Evolutionary conservation across 1,284 basidiomycete genomes (phyloP).

Genomic region (Leucoagaricus sp.): DNA sequence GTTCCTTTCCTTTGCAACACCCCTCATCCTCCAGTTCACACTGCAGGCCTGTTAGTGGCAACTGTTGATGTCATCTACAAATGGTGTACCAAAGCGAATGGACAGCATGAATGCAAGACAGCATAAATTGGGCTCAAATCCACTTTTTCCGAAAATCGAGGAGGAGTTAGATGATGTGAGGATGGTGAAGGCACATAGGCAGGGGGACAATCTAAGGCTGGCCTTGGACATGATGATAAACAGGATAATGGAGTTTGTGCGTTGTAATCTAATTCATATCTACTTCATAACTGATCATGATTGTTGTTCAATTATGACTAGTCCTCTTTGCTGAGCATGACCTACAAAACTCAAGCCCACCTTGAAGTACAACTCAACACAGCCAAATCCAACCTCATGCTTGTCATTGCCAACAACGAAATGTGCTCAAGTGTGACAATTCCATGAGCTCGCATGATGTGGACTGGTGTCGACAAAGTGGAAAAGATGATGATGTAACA

Average conservation of each 20-base stretch:
- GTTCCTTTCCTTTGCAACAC: no score
- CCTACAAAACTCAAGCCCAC: constrained; percentile 51
- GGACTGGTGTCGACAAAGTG: constrained; percentile 70
- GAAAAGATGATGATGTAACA: constrained; percentile 36
- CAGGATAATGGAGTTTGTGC: constrained; percentile 71
- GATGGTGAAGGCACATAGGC: constrained; percentile 65
- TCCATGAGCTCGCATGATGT: constrained; percentile 58
- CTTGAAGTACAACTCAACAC: constrained; percentile 80
- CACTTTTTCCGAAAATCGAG: constrained; percentile 55
- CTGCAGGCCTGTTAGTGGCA: no score
- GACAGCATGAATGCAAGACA: constrained; percentile 47
- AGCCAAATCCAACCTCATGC: constrained; percentile 82
- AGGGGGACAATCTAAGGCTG: constrained; percentile 73
- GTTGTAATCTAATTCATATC: constrained; percentile 25
- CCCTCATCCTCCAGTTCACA: no score
- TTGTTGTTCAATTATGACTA: constrained; percentile 22
- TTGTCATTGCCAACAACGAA: constrained; percentile 87
- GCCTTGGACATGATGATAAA: constrained; percentile 73
- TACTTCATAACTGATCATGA: not conserved
- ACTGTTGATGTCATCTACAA: no score
- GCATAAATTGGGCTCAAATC: constrained; percentile 38
- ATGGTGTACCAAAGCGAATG: constrained; percentile 2
- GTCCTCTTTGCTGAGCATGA: constrained; percentile 50
- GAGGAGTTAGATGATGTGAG: constrained; percentile 70
- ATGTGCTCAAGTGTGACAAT: constrained; percentile 75